phyloP scores from a whole-genome alignment of 139 green algal species.

The Picochlorum sp. region DNA sequence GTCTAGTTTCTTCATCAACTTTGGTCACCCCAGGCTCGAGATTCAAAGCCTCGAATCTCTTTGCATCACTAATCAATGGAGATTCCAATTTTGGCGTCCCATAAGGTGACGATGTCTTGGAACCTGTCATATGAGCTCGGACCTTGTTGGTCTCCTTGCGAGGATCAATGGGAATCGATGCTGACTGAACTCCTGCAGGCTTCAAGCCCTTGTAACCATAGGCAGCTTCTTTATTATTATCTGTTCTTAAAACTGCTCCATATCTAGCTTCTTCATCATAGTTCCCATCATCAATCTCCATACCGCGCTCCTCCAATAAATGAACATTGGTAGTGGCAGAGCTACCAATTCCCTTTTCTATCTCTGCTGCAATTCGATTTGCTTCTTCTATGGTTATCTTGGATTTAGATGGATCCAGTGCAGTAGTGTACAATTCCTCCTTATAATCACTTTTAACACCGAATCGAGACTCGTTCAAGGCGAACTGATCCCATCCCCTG shows the following conservation, averaged over 20 bases:
- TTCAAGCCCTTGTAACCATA: not conserved
- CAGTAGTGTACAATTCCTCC: conserved; percentile 75
- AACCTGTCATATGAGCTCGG: conserved; percentile 11
- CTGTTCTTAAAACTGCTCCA: conserved; percentile 40
- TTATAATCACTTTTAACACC: conserved; percentile 67
- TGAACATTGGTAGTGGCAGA: conserved; percentile 44
- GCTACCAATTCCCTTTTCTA: conserved; percentile 36
- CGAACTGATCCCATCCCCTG: conserved; percentile 83
- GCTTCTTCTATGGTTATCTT: conserved; percentile 60
- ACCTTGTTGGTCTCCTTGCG: conserved; percentile 25
- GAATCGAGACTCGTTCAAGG: conserved; percentile 71
- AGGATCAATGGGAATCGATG: conserved; percentile 16
- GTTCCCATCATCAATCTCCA: conserved; percentile 43
- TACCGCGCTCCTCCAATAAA: conserved; percentile 67
- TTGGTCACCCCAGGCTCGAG: conserved; percentile 23
- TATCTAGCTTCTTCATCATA: conserved; percentile 81
- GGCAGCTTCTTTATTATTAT: not conserved
- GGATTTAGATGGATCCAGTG: conserved; percentile 41
- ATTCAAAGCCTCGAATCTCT: conserved; percentile 33
- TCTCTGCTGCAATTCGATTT: conserved; percentile 65
- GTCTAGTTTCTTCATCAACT: conserved; percentile 15
- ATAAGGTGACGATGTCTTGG: conserved; percentile 30
- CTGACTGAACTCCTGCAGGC: not conserved
- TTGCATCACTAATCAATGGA: conserved; percentile 25
- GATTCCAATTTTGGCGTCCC: conserved; percentile 32